A percentile compares a stretch with the other conserved stretches of the same genome.
phyloP scores from a whole-genome alignment of 1,284 basidiomycete species.

The Mycena sp. region DNA sequence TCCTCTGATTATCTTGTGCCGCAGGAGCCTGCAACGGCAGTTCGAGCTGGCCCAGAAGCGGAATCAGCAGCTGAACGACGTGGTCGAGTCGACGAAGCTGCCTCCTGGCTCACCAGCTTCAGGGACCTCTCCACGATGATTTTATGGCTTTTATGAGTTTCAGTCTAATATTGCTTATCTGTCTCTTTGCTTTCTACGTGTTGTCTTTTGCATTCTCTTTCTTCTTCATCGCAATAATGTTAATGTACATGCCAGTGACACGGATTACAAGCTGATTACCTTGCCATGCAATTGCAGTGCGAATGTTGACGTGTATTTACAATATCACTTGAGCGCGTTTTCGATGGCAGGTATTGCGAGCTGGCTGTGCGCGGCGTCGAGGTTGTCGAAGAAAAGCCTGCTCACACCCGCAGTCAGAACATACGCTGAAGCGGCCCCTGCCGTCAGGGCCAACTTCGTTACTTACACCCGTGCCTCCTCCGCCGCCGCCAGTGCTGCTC shows the following conservation, averaged over 20 bases:
- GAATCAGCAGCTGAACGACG: slow-evolving; percentile 70
- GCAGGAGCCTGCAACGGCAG: slow-evolving; percentile 73
- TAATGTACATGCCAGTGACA: too few species aligned
- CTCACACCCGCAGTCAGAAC: too few species aligned
- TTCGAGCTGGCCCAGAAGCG: slow-evolving; percentile 77
- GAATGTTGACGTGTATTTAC: not conserved
- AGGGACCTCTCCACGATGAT: slow-evolving; percentile 18
- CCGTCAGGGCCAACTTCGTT: not conserved
- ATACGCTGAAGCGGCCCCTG: too few species aligned
- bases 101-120: slow-evolving; percentile 19
- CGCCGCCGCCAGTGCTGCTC: not conserved
- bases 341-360: slow-evolving; percentile 6
- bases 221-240: slow-evolving; percentile 2
- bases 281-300: too few species aligned
- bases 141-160: slow-evolving; percentile 13
- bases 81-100: slow-evolving; percentile 61
- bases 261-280: too few species aligned
- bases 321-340: not conserved
- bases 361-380: slow-evolving; percentile 7
- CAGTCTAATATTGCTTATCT: slow-evolving; percentile 7
- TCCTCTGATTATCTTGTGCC: slow-evolving; percentile 21
- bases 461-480: not conserved
- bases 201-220: slow-evolving; percentile 13
- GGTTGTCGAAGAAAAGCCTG: slow-evolving; percentile 8
- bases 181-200: slow-evolving; percentile 12